These are phyloP conservation scores for Gossypium gossypioides DNA, from an alignment of 441 rosid species.

Conservation along the genomic window DNA sequence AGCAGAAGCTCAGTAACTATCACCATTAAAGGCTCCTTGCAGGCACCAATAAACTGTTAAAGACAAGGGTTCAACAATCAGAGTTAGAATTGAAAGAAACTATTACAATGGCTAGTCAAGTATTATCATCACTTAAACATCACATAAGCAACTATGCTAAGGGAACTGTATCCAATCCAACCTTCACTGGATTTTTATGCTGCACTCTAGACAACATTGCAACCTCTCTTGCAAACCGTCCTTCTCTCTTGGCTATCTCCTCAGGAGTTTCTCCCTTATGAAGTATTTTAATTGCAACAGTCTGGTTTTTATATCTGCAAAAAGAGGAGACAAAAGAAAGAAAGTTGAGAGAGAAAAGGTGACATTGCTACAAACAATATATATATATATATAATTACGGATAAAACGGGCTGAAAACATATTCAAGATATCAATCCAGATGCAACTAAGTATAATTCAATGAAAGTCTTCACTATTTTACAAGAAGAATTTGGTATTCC, in stretches of 20 bases:
- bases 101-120: not conserved
- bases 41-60: conserved; percentile 92
- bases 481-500: not conserved
- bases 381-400: not conserved
- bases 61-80: not conserved
- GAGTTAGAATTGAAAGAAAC: not conserved
- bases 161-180: conserved; percentile 16
- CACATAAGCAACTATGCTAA: not conserved
- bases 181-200: conserved; percentile 40
- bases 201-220: conserved; percentile 81
- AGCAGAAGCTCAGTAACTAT: conserved; percentile 70
- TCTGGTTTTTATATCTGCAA: conserved; percentile 63
- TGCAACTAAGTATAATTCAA: not conserved
- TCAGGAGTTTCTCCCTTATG: conserved; percentile 71
- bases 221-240: conserved; percentile 71
- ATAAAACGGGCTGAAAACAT: not conserved
- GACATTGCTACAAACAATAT: not conserved
- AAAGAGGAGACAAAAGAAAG: not conserved
- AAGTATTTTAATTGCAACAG: conserved; percentile 73
- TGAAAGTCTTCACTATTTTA: not conserved
- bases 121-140: not conserved
- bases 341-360: not conserved
- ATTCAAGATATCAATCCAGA: not conserved
- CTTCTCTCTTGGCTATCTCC: conserved; percentile 68
- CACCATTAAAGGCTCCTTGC: conserved; percentile 87